phyloP scores from a whole-genome alignment of 2,329 filamentous ascomycete species.

The Grosmannia huntii region DNA sequence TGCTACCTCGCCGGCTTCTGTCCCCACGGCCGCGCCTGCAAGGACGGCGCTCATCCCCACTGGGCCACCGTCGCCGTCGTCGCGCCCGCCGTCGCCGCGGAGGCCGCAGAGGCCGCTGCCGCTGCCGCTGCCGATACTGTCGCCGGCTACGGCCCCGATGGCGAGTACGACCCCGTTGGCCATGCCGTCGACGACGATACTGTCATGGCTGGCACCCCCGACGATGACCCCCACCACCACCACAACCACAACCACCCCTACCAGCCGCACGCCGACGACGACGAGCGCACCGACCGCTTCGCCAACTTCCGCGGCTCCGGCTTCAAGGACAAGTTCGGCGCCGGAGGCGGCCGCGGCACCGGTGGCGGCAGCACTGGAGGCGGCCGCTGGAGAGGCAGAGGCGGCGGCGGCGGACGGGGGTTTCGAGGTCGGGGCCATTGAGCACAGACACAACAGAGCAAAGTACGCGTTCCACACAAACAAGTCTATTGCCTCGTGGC shows the following conservation, averaged over 20 bases:
- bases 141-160: neutral
- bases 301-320: neutral
- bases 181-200: neutral
- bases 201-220: neutral
- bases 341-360: neutral
- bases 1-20: conserved; percentile 94
- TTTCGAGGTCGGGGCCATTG: conserved; percentile 14
- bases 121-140: conserved; percentile 6
- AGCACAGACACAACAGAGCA: conserved; percentile 1
- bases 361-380: conserved; percentile 5
- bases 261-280: neutral
- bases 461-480: neutral
- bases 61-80: conserved; percentile 53
- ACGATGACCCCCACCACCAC: neutral
- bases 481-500: neutral
- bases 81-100: conserved; percentile 13
- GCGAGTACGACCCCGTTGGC: neutral
- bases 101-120: conserved; percentile 26
- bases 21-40: conserved; percentile 65
- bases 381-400: conserved; percentile 17
- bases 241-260: neutral
- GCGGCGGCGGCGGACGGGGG: conserved; percentile 17
- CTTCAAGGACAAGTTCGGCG: conserved; percentile 1
- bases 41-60: conserved; percentile 67
- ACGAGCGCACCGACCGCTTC: neutral